Evolutionary conservation across 2,329 filamentous ascomycete genomes (phyloP).

Genomic region (Tolypocladium ophioglossoides): DNA sequence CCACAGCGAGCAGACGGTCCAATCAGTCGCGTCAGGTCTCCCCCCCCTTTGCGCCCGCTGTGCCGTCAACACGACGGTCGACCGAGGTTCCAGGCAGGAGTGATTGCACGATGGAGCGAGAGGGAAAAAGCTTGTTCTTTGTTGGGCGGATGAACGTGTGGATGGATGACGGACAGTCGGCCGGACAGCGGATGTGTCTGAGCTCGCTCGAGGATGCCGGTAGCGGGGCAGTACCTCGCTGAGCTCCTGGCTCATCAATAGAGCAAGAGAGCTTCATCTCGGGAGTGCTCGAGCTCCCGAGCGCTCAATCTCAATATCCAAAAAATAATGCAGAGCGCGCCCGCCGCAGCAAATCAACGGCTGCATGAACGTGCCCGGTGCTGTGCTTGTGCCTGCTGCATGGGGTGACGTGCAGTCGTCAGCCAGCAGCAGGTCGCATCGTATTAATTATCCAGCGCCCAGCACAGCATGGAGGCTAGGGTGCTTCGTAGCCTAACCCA

Average conservation of each 20-base stretch:
- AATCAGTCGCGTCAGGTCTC: slow-evolving; percentile 12
- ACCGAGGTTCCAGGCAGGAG: slow-evolving; percentile 12
- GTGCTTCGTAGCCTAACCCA: not conserved
- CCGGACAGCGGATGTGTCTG: not conserved
- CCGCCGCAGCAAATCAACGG: not conserved
- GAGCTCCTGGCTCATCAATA: not conserved
- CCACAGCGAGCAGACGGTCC: slow-evolving; percentile 12
- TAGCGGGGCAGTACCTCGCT: not conserved
- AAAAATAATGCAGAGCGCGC: not conserved
- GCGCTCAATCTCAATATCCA: not conserved
- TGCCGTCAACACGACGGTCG: slow-evolving; percentile 17
- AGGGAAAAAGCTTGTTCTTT: not conserved
- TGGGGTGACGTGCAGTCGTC: not conserved
- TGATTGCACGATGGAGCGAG: not conserved
- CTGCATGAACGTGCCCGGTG: not conserved
- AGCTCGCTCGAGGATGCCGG: not conserved
- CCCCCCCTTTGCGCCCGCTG: slow-evolving; percentile 7
- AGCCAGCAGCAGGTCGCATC: not conserved
- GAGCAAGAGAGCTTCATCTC: not conserved
- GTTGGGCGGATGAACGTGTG: not conserved
- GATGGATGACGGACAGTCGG: not conserved
- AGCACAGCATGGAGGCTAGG: not conserved
- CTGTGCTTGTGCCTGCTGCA: not conserved
- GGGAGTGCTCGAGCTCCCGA: not conserved
- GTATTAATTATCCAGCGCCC: not conserved